Evolutionary conservation across 1,284 basidiomycete genomes (phyloP).

Genomic region (Sparassis latifolia): DNA sequence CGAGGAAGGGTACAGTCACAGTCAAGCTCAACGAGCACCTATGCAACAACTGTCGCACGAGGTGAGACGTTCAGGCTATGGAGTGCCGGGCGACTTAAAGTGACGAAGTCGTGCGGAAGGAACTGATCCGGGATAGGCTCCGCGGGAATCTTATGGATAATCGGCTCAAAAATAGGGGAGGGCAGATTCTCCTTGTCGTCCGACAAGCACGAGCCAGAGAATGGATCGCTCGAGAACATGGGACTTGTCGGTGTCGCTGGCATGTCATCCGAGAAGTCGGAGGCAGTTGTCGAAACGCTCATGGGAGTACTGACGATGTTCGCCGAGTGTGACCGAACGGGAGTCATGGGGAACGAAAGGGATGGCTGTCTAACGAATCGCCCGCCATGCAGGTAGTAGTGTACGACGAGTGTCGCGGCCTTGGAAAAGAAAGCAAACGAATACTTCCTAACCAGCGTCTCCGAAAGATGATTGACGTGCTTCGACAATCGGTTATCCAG

Average conservation of each 20-base stretch:
- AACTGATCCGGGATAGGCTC: slow-evolving; percentile 67
- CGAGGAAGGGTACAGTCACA: slow-evolving; percentile 5
- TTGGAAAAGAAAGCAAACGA: slow-evolving; percentile 92
- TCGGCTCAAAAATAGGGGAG: slow-evolving; percentile 52
- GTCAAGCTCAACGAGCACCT: slow-evolving; percentile 21
- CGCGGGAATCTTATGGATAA: slow-evolving; percentile 60
- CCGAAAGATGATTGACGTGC: slow-evolving; percentile 84
- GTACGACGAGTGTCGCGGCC: slow-evolving; percentile 86
- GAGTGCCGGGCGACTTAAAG: slow-evolving; percentile 65
- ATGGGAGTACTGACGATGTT: slow-evolving; percentile 63
- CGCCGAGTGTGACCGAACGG: slow-evolving; percentile 47
- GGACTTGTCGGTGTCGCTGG: slow-evolving; percentile 74
- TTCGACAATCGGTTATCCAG: slow-evolving; percentile 84
- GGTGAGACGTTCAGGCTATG: slow-evolving; percentile 56
- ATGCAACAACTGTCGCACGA: slow-evolving; percentile 51
- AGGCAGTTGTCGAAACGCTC: slow-evolving; percentile 64
- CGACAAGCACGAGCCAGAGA: slow-evolving; percentile 44
- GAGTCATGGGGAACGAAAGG: slow-evolving; percentile 62
- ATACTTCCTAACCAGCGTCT: slow-evolving; percentile 96
- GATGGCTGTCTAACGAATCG: slow-evolving; percentile 51
- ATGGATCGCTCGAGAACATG: slow-evolving; percentile 33
- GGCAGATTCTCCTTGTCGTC: slow-evolving; percentile 78
- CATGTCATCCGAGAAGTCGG: slow-evolving; percentile 75
- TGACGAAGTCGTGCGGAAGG: slow-evolving; percentile 72
- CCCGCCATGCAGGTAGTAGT: slow-evolving; percentile 83